phyloP scores from a whole-genome alignment of 352 stramenopile genomes.

The Phytophthora ramorum region DNA sequence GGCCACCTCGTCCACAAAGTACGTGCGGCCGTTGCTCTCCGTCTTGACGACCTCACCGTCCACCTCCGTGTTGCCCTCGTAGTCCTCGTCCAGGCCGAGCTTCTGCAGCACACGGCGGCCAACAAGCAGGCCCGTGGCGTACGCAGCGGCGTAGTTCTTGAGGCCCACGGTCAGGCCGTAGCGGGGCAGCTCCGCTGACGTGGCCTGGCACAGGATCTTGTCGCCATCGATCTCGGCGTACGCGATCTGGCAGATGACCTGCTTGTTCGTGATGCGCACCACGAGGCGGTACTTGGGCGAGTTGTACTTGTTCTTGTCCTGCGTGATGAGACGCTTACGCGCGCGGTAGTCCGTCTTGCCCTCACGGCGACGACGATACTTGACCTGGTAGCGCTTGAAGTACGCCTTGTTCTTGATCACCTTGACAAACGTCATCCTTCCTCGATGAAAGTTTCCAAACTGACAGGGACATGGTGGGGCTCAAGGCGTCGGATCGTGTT shows the following conservation, averaged over 20 bases:
- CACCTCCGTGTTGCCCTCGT: constrained; percentile 97
- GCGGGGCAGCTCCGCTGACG: constrained; percentile 96
- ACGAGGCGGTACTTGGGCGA: constrained; percentile 98
- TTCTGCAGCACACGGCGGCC: constrained; percentile 97
- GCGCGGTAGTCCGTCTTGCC: constrained; percentile 99
- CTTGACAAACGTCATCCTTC: constrained; percentile 97
- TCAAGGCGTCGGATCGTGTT: not conserved
- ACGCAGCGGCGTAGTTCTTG: constrained; percentile 99
- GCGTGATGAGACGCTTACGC: constrained; percentile 97
- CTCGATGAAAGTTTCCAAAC: constrained; percentile 78
- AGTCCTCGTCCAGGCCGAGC: constrained; percentile 98
- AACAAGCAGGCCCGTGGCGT: constrained; percentile 96
- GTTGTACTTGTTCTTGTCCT: constrained; percentile 99
- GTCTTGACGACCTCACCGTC: constrained; percentile 96
- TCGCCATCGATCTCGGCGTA: constrained; percentile 99
- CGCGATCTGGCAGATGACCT: constrained; percentile 99
- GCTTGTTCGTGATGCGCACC: constrained; percentile 96
- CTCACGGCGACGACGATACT: constrained; percentile 98
- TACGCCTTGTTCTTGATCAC: constrained; percentile 99
- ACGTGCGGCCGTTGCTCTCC: constrained; percentile 96
- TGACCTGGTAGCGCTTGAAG: constrained; percentile 99
- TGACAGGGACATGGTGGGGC: constrained; percentile 20
- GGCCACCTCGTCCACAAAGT: constrained; percentile 99
- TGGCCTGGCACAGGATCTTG: constrained; percentile 94
- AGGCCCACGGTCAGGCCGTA: constrained; percentile 97